These are phyloP conservation scores for Rhizodiscina lignyota DNA, from an alignment of 495 filamentous ascomycete species.

Conservation along the genomic window DNA sequence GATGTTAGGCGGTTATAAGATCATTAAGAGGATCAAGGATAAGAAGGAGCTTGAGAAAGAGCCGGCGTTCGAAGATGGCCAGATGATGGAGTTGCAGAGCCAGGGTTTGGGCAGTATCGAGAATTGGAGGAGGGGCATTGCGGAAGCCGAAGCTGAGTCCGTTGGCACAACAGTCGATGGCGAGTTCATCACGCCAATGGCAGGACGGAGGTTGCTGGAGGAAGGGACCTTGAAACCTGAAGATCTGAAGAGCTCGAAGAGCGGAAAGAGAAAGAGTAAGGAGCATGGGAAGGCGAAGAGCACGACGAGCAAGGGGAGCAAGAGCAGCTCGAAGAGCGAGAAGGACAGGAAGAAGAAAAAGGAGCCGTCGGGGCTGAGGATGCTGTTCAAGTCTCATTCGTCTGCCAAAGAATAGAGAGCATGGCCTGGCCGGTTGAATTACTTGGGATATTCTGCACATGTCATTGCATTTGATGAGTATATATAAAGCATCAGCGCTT, in stretches of 20 bases:
- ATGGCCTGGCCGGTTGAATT: too few species aligned
- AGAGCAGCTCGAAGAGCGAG: conserved; percentile 15
- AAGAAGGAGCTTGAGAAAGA: conserved; percentile 33
- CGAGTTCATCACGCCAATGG: conserved; percentile 71
- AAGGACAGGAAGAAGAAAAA: conserved; percentile 25
- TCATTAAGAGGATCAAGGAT: conserved; percentile 65
- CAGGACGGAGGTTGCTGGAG: conserved; percentile 35
- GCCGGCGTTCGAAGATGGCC: conserved; percentile 6
- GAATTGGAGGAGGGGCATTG: conserved; percentile 73
- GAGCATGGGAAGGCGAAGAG: conserved; percentile 9
- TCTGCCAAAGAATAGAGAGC: too few species aligned
- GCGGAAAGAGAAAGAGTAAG: conserved; percentile 5
- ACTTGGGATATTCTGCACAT: too few species aligned
- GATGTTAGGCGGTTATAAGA: conserved; percentile 91
- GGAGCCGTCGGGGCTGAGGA: conserved; percentile 28
- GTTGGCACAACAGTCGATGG: conserved; percentile 57
- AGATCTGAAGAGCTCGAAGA: conserved; percentile 13
- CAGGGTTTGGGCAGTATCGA: conserved; percentile 44
- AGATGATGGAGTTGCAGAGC: conserved; percentile 28
- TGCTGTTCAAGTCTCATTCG: conserved; percentile 34
- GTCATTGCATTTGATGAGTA: too few species aligned
- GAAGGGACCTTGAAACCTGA: conserved; percentile 18
- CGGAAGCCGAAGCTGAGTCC: conserved; percentile 41
- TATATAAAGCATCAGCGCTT: too few species aligned
- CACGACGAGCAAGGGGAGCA: conserved; percentile 14